Percentiles rank a stretch among this genome's conserved stretches.
Conservation (phyloP, 768 basidiomycete species). For the Rhodotorula taiwanensis region DNA sequence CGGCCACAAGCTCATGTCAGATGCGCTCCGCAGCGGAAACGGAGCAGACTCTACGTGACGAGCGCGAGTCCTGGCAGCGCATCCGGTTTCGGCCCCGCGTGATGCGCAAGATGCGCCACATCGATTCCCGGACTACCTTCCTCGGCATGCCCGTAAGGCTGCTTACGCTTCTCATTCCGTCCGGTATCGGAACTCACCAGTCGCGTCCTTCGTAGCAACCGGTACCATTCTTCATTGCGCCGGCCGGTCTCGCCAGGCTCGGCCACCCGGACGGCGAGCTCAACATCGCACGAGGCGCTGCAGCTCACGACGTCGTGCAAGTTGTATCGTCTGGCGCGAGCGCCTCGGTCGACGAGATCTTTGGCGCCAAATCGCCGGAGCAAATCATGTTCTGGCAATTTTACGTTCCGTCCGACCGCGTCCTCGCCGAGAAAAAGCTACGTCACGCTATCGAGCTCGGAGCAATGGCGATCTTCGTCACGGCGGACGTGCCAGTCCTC, state of each 20-base stretch:
- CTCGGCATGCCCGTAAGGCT: slow-evolving; percentile 60
- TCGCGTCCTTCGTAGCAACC: slow-evolving; percentile 47
- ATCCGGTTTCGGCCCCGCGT: slow-evolving; percentile 34
- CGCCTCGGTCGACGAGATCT: slow-evolving; percentile 46
- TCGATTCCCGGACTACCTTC: slow-evolving; percentile 48
- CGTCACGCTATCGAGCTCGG: slow-evolving; percentile 41
- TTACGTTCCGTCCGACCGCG: slow-evolving; percentile 8
- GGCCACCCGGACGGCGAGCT: slow-evolving; percentile 81
- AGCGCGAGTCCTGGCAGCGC: slow-evolving; percentile 9
- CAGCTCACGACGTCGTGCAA: slow-evolving; percentile 64
- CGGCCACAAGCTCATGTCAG: too few relatives aligned
- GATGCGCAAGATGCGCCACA: slow-evolving; percentile 38
- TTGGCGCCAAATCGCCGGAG: slow-evolving; percentile 5
- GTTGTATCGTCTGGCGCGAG: slow-evolving; percentile 49
- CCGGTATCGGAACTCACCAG: slow-evolving; percentile 40
- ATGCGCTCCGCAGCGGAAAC: slow-evolving; percentile 10
- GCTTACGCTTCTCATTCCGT: slow-evolving; percentile 53
- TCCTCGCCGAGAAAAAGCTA: slow-evolving; percentile 39
- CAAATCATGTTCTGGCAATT: slow-evolving; percentile 17
- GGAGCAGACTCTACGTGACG: slow-evolving; percentile 13
- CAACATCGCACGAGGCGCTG: slow-evolving; percentile 69
- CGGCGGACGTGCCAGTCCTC: slow-evolving; percentile 42
- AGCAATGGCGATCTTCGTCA: slow-evolving; percentile 40
- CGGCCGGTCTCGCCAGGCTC: slow-evolving; percentile 73
- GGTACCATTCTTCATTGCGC: slow-evolving; percentile 78